Evolutionary conservation across 352 stramenopile genomes (phyloP), one percentile per base, ranked within the genome.

Genomic region (Pythium graminicola): DNA sequence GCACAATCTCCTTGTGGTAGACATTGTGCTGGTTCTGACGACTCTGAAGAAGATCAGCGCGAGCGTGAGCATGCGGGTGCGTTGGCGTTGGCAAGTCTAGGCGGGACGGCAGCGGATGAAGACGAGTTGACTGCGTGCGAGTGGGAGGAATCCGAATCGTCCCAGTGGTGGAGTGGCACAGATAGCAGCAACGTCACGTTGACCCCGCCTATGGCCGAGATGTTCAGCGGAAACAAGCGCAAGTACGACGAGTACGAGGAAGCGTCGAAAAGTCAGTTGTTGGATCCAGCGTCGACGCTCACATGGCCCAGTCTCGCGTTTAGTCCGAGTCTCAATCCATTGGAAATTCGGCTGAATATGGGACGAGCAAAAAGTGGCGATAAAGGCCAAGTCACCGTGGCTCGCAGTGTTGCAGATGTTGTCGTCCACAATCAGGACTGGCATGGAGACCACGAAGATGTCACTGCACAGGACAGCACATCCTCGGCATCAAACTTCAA

Each of bases 321-420:
- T 29, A 67, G 54, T 26, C 35, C 28, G 13, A 54, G 38, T 41
- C 32, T 86, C 10, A 73, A 73, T 14, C 76, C 76, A 10, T 48
- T 86, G 14, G 76, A 86, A 48, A 61, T 86, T 22, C 70, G 70
- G 3, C 14, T 86, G 11, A 79, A 62, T 54, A 62, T 77, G 16
- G 32, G 39, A 10, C 24, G 17, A 4, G 13, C 2, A 9, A 26
- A 6, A 16, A 23, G 23, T 4, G 23, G 33, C 11, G 28, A 22
- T 26, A 17, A 13, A 14, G 50, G 20, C 13, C 44, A 61, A 41
- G 44, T 61, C 8, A 45, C 39, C 6, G 54, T 61, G 2, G 54
- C 58, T 20, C 74, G 67, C 41, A 54, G 70, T 26, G 64, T 85
- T 24, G 69, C 67, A 2, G 55, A 81, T 22, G 62, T 69, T 5